A percentile compares a stretch with the other conserved stretches of the same genome.
Evolutionary conservation across 2,329 filamentous ascomycete species (phyloP).

Genomic region (Stagonosporopsis cucurbitacearum): DNA sequence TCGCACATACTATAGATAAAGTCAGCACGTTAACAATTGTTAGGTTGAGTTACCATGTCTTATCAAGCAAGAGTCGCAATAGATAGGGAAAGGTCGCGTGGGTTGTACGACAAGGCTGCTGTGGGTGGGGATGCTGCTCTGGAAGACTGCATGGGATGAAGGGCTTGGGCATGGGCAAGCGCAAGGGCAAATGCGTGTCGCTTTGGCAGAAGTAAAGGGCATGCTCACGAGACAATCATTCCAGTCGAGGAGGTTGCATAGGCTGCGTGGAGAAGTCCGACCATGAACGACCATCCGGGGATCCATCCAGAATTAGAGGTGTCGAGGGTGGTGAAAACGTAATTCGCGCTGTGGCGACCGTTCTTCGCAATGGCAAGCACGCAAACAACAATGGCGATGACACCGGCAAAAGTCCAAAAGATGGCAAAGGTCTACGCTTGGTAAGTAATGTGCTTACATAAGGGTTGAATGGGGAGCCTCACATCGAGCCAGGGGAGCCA

Average conservation of each 20-base stretch:
- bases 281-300: constrained; percentile 74
- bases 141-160: constrained; percentile 30
- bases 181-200: constrained; percentile 29
- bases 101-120: constrained; percentile 22
- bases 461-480: constrained; percentile 49
- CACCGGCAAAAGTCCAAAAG: constrained; percentile 75
- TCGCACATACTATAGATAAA: constrained; percentile 69
- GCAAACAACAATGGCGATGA: constrained; percentile 69
- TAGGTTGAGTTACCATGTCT: constrained; percentile 23
- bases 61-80: constrained; percentile 27
- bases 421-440: constrained; percentile 68
- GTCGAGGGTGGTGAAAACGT: constrained; percentile 73
- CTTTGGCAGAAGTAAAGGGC: constrained; percentile 41
- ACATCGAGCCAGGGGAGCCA: constrained; percentile 70
- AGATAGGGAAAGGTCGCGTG: constrained; percentile 24
- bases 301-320: constrained; percentile 70
- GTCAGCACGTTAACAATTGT: constrained; percentile 34
- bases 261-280: constrained; percentile 74
- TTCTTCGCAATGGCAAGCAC: constrained; percentile 71
- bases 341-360: constrained; percentile 67
- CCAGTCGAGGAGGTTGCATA: constrained; percentile 78
- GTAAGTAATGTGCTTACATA: constrained; percentile 31
- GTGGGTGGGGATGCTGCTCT: constrained; percentile 25
- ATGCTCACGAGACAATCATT: constrained; percentile 76
- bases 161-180: neutral